Conservation (phyloP, 2,329 filamentous ascomycete genomes). For the Fusarium poae region DNA sequence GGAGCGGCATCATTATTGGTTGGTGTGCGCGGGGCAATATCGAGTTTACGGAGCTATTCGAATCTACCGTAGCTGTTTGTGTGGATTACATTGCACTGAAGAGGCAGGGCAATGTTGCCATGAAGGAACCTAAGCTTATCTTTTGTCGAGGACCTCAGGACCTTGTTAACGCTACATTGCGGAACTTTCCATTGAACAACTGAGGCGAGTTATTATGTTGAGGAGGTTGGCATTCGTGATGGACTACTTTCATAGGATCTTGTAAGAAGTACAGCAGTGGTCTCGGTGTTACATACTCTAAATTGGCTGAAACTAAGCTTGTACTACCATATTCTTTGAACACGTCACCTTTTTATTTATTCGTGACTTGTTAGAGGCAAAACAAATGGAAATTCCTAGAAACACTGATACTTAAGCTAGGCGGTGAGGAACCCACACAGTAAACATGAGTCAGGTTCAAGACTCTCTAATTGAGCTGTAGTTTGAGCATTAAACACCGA, state of each 20-base stretch:
- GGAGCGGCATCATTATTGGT: conserved; percentile 10
- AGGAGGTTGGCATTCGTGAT: neutral
- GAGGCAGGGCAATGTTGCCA: neutral
- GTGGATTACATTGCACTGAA: neutral
- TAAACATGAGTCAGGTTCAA: no score
- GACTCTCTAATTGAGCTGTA: no score
- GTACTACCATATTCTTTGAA: accelerated
- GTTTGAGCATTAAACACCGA: no score
- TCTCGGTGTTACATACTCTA: neutral
- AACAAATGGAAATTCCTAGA: neutral
- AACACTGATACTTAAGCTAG: neutral
- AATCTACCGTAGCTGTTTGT: neutral
- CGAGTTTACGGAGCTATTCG: conserved; percentile 27
- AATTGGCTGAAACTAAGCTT: neutral
- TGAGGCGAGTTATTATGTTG: neutral
- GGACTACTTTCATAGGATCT: neutral
- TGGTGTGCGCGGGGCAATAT: conserved; percentile 18
- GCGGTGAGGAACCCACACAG: neutral
- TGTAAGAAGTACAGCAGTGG: no score
- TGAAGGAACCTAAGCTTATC: conserved; percentile 18
- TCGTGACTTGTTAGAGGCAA: neutral
- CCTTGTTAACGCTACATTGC: conserved; percentile 13
- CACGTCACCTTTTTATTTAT: neutral
- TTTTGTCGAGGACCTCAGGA: conserved; percentile 21
- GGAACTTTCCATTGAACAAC: conserved; percentile 6